Evolutionary conservation across 2,329 filamentous ascomycete genomes (phyloP).

Genomic region (Purpureocillium lavendulum): DNA sequence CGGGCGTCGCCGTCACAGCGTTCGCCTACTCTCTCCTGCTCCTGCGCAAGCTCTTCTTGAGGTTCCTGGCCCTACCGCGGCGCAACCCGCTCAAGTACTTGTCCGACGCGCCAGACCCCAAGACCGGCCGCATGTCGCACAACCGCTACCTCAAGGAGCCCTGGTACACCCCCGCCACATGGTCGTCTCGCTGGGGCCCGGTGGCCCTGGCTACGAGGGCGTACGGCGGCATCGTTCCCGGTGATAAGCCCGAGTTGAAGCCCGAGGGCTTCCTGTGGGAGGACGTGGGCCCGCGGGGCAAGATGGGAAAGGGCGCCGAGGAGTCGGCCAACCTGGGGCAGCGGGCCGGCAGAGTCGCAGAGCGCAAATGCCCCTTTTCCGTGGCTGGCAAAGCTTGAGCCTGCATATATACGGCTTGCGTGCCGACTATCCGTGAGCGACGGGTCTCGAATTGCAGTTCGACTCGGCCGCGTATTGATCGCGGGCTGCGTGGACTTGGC

Average conservation of each 20-base stretch:
- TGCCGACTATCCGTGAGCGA: no score
- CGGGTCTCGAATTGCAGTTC: no score
- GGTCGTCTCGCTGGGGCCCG: conserved; percentile 56
- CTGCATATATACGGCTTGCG: no score
- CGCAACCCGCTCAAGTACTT: conserved; percentile 28
- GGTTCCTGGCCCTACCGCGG: conserved; percentile 53
- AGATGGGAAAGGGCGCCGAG: conserved; percentile 42
- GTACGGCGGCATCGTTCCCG: conserved; percentile 36
- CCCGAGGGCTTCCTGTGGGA: conserved; percentile 44
- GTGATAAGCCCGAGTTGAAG: conserved; percentile 28
- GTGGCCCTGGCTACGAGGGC: conserved; percentile 37
- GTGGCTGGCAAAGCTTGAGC: not conserved
- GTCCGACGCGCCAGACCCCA: conserved; percentile 36
- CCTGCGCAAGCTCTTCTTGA: conserved; percentile 45
- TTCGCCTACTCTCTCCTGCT: conserved; percentile 39
- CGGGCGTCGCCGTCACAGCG: conserved; percentile 23
- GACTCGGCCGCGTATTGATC: no score
- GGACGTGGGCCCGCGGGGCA: conserved; percentile 53
- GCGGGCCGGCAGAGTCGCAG: conserved; percentile 21
- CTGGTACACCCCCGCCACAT: conserved; percentile 53
- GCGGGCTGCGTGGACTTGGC: no score
- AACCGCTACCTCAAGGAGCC: conserved; percentile 51
- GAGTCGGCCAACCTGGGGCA: conserved; percentile 22
- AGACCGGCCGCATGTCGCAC: conserved; percentile 42
- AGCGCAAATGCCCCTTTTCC: conserved; percentile 36